A percentile compares a stretch with the other conserved stretches of the same genome.
phyloP scores from a whole-genome alignment of 495 filamentous ascomycete genomes.

The Haplographium delicatum region DNA sequence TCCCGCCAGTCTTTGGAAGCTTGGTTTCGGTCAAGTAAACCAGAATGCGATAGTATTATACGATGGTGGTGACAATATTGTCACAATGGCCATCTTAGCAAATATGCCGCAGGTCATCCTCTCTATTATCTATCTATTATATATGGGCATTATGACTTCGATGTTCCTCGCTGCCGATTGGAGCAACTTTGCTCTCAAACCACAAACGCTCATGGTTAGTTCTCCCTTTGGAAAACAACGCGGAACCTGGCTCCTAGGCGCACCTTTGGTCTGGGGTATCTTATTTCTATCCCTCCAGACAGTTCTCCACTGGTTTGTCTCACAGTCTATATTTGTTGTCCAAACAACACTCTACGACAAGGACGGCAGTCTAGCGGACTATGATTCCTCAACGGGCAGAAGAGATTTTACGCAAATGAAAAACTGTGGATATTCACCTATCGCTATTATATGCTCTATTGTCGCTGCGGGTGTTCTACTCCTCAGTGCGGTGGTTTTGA shows the following conservation, averaged over 20 bases:
- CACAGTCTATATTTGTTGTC: conserved; percentile 10
- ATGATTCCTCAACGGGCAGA: background rate
- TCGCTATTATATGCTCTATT: conserved; percentile 8
- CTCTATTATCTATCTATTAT: conserved; percentile 3
- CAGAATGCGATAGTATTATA: conserved; percentile 4
- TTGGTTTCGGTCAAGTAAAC: conserved; percentile 4
- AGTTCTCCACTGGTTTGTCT: conserved; percentile 12
- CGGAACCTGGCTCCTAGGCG: conserved; percentile 10
- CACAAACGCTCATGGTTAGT: conserved; percentile 9
- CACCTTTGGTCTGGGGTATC: conserved; percentile 6
- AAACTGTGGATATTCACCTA: conserved; percentile 10
- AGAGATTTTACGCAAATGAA: background rate
- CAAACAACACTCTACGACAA: conserved; percentile 4
- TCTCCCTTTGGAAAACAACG: conserved; percentile 1
- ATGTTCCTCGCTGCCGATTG: conserved; percentile 12
- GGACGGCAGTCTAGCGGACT: background rate
- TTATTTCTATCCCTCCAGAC: background rate
- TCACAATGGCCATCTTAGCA: background rate
- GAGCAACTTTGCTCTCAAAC: conserved; percentile 8
- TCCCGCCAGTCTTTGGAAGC: conserved; percentile 4
- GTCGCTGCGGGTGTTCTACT: conserved; percentile 2
- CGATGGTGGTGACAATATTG: background rate
- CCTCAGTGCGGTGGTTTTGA: conserved; percentile 2
- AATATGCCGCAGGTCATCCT: conserved; percentile 9
- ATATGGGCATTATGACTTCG: conserved; percentile 12